phyloP scores from a whole-genome alignment of 306 rosid genomes.

The Quercus alba region DNA sequence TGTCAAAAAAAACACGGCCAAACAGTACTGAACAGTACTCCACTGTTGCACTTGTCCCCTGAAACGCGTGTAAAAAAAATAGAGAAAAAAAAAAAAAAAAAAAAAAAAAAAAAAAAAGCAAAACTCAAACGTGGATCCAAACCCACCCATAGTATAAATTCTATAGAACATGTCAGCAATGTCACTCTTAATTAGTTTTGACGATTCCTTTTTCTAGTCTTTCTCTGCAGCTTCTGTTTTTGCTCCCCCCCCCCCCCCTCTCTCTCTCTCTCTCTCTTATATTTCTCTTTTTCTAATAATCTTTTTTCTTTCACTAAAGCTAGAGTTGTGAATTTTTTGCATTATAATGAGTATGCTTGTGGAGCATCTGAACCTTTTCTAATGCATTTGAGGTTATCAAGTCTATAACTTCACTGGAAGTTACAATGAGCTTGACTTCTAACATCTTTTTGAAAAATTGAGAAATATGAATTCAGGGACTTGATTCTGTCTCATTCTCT shows the following conservation, averaged over 20 bases:
- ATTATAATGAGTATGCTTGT: neutral
- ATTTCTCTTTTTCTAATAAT: too few species aligned
- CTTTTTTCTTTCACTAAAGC: neutral
- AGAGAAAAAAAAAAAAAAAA: too few species aligned
- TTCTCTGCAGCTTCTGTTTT: too few species aligned
- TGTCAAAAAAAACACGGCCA: too few species aligned
- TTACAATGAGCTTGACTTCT: neutral
- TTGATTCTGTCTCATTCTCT: too few species aligned
- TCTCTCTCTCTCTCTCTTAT: too few species aligned
- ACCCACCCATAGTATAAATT: neutral
- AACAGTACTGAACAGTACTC: too few species aligned
- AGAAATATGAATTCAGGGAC: neutral
- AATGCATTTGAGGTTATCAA: neutral
- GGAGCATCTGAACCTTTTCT: neutral
- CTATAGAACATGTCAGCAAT: neutral
- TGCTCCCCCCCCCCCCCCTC: too few species aligned
- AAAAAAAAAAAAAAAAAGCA: too few species aligned
- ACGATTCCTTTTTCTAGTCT: neutral
- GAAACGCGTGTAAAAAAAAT: too few species aligned
- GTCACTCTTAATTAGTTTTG: neutral
- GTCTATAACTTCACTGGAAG: neutral
- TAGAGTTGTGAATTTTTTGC: neutral
- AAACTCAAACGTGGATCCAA: too few species aligned
- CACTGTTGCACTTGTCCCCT: too few species aligned
- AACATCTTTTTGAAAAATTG: neutral